Percentiles rank a stretch among this genome's conserved stretches.
Evolutionary conservation across 1,284 basidiomycete genomes (phyloP).

Genomic region (Fomitopsis pinicola): DNA sequence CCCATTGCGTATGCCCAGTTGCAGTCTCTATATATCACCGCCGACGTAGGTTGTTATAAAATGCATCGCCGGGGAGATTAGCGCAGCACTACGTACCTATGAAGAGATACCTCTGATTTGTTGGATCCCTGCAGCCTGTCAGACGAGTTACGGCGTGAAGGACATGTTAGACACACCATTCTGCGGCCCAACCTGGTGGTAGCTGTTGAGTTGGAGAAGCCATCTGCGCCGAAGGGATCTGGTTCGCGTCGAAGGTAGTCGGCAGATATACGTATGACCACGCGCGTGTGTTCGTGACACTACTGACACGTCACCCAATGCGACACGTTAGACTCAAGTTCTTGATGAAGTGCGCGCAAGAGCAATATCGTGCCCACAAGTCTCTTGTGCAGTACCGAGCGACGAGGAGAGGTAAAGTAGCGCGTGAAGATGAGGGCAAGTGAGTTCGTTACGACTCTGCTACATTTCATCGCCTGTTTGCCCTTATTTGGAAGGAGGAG

Average conservation of each 20-base stretch:
- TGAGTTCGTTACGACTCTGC: too few species aligned
- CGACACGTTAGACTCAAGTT: not conserved
- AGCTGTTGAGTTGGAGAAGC: slow-evolving; percentile 67
- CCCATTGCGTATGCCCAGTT: slow-evolving; percentile 65
- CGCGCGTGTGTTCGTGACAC: slow-evolving; percentile 1
- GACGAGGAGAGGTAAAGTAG: not conserved
- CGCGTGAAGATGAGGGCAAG: not conserved
- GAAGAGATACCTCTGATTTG: slow-evolving; percentile 81
- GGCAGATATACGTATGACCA: not conserved
- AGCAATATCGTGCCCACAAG: too few species aligned
- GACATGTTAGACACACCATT: slow-evolving; percentile 61
- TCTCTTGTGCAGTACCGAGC: too few species aligned
- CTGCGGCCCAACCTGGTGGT: slow-evolving; percentile 85
- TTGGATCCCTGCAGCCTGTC: slow-evolving; percentile 61
- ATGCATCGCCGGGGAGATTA: not conserved
- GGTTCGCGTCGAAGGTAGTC: slow-evolving; percentile 1
- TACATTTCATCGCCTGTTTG: too few species aligned
- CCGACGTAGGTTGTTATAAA: not conserved
- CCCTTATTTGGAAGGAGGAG: too few species aligned
- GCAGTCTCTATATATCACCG: slow-evolving; percentile 38
- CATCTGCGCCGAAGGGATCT: slow-evolving; percentile 37
- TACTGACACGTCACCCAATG: slow-evolving; percentile 6
- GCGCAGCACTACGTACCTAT: slow-evolving; percentile 47
- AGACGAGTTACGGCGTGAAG: slow-evolving; percentile 11
- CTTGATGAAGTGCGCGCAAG: not conserved